phyloP scores from a whole-genome alignment of 495 filamentous ascomycete species.

The Podospora pseudopauciseta region DNA sequence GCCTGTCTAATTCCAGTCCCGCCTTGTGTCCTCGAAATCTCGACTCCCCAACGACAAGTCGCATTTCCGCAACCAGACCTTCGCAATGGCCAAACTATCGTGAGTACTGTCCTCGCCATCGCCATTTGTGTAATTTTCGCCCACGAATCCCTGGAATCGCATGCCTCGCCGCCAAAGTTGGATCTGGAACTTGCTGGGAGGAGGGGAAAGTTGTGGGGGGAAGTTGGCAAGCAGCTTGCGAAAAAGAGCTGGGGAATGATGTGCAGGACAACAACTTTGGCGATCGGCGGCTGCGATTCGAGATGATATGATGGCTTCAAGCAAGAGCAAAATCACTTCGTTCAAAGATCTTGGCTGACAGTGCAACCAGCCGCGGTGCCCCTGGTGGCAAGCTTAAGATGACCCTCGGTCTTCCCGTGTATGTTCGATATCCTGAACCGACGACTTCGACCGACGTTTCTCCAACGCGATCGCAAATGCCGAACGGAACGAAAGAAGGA shows the following conservation, averaged over 20 bases:
- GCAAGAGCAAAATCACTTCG: neutral
- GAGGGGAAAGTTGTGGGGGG: conserved; percentile 11
- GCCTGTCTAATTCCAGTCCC: conserved; percentile 29
- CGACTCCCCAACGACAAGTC: conserved; percentile 36
- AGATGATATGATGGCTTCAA: neutral
- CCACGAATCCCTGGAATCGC: conserved; percentile 7
- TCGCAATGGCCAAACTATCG: conserved; percentile 52
- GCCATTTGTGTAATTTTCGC: conserved; percentile 11
- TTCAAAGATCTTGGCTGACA: conserved; percentile 20
- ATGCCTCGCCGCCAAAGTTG: conserved; percentile 8
- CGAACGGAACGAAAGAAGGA: neutral
- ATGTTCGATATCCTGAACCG: conserved; percentile 48
- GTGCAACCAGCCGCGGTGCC: conserved; percentile 67
- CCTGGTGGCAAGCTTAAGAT: conserved; percentile 99
- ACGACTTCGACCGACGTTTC: conserved; percentile 19
- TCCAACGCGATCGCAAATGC: neutral
- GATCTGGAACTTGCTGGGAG: neutral
- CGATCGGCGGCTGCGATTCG: neutral
- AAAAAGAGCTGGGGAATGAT: neutral
- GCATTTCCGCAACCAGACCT: conserved; percentile 33
- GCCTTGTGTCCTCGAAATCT: conserved; percentile 33
- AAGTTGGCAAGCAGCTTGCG: neutral
- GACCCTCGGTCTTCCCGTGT: conserved; percentile 99
- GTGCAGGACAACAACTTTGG: neutral
- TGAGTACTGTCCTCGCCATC: conserved; percentile 32